phyloP scores from a whole-genome alignment of 202 grass and related monocot species.

The Dendrocalamus latiflorus region DNA sequence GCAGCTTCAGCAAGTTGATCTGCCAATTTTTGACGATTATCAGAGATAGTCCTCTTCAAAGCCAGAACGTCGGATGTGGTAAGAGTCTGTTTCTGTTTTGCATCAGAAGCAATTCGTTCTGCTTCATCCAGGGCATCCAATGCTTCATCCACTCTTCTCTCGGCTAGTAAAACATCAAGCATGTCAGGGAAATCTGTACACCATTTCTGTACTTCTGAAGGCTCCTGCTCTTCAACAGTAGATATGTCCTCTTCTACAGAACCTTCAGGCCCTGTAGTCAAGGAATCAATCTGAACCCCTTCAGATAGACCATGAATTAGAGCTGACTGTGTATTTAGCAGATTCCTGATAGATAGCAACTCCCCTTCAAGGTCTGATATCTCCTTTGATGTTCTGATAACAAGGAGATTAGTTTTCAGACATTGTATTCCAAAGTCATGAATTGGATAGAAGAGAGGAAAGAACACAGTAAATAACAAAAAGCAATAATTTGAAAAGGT shows the following conservation, averaged over 20 bases:
- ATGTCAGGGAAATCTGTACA: constrained; percentile 66
- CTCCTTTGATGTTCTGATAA: constrained; percentile 87
- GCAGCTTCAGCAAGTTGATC: no score
- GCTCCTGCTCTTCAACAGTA: constrained; percentile 58
- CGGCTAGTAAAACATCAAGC: constrained; percentile 77
- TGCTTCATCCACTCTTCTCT: constrained; percentile 88
- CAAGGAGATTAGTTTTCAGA: constrained; percentile 22
- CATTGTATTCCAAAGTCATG: not conserved
- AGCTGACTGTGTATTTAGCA: constrained; percentile 65
- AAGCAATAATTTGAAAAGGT: not conserved
- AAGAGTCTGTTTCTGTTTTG: constrained; percentile 55
- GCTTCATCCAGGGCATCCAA: constrained; percentile 85
- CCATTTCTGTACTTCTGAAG: no score
- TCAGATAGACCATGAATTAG: no score
- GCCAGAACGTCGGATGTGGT: constrained; percentile 37
- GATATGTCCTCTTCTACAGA: constrained; percentile 37
- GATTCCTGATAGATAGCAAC: constrained; percentile 72
- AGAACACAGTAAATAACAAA: not conserved
- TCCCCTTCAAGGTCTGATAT: constrained; percentile 94
- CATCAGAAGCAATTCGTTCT: constrained; percentile 53
- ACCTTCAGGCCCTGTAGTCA: constrained; percentile 38
- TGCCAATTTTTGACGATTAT: no score
- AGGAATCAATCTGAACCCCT: no score
- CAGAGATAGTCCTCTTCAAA: constrained; percentile 52
- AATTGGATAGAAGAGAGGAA: not conserved